phyloP scores from a whole-genome alignment of 1,284 basidiomycete genomes.

The Inonotus obliquus region DNA sequence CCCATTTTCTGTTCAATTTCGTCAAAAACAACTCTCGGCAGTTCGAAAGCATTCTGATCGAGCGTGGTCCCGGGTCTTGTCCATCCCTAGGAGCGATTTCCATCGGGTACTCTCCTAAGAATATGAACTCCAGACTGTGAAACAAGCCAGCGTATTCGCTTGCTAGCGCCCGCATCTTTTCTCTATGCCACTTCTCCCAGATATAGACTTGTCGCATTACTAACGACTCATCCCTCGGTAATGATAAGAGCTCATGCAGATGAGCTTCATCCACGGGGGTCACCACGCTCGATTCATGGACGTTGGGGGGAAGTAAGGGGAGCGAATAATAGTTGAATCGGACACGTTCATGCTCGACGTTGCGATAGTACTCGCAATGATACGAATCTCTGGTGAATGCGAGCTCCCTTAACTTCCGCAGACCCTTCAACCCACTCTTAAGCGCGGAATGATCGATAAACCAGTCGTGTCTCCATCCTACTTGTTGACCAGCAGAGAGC shows the following conservation, averaged over 20 bases:
- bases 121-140: neutral
- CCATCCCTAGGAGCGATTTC: neutral
- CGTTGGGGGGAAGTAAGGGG: too few species aligned
- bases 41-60: too few species aligned
- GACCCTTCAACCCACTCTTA: neutral
- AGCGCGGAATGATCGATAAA: slow-evolving; percentile 1
- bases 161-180: neutral
- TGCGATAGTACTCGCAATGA: neutral
- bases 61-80: neutral
- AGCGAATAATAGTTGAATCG: too few species aligned
- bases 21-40: neutral
- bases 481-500: slow-evolving; percentile 1
- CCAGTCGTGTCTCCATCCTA: neutral
- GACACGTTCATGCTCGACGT: neutral
- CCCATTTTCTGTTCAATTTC: neutral
- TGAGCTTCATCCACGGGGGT: too few species aligned
- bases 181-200: slow-evolving; percentile 4
- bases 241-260: too few species aligned
- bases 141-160: neutral
- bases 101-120: neutral
- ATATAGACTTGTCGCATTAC: too few species aligned
- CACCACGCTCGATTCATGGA: too few species aligned
- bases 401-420: neutral
- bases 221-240: too few species aligned
- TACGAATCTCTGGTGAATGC: slow-evolving; percentile 10